Evolutionary conservation across 768 basidiomycete genomes (phyloP).

Genomic region (Clitopilus passeckerianus): DNA sequence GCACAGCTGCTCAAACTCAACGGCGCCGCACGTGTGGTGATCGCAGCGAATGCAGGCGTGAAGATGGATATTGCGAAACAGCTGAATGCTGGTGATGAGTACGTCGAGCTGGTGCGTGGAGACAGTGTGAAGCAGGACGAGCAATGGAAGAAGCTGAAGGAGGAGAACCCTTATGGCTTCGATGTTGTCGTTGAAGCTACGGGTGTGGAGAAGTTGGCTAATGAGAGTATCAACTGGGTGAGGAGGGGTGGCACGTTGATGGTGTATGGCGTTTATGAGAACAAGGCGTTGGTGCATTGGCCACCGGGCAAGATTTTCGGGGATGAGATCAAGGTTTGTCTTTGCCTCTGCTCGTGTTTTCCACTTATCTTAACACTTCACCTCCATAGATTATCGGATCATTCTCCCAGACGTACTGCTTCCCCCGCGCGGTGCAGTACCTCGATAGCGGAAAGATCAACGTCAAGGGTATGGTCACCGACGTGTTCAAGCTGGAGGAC

Average conservation of each 20-base stretch:
- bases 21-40: slow-evolving; percentile 74
- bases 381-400: slow-evolving; percentile 77
- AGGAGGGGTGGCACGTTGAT: slow-evolving; percentile 79
- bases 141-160: slow-evolving; percentile 79
- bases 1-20: slow-evolving; percentile 86
- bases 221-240: slow-evolving; percentile 87
- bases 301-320: slow-evolving; percentile 84
- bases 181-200: slow-evolving; percentile 69
- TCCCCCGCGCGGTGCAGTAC: slow-evolving; percentile 88
- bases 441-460: slow-evolving; percentile 83
- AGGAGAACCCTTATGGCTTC: slow-evolving; percentile 83
- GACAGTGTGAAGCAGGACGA: slow-evolving; percentile 46
- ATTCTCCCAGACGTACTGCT: slow-evolving; percentile 85
- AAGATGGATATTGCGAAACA: slow-evolving; percentile 86
- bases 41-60: slow-evolving; percentile 87
- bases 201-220: slow-evolving; percentile 83
- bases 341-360: background rate
- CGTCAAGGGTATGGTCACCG: slow-evolving; percentile 69
- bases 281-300: slow-evolving; percentile 82
- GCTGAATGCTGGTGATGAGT: slow-evolving; percentile 78
- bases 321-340: slow-evolving; percentile 38
- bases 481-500: slow-evolving; percentile 63
- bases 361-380: background rate
- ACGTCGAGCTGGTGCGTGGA: slow-evolving; percentile 73
- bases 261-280: slow-evolving; percentile 89